Conservation (phyloP, 1,284 basidiomycete genomes). For the Cryptococcus jaspeensis region DNA sequence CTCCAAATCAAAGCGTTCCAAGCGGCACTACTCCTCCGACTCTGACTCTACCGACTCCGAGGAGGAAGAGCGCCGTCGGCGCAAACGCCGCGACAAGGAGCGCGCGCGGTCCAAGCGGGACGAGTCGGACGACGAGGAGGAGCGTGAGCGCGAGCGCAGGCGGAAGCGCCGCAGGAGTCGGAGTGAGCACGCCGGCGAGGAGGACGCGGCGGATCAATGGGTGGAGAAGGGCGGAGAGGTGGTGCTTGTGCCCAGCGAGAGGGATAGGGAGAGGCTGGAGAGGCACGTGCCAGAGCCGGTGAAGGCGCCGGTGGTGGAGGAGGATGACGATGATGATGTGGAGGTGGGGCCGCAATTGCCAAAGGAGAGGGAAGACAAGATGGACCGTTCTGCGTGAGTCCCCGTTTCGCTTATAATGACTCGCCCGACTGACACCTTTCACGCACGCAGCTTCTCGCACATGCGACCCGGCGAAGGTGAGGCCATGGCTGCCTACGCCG, state of each 20-base stretch:
- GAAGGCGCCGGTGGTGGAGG: not conserved
- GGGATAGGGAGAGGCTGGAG: constrained; percentile 16
- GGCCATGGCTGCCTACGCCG: constrained; percentile 93
- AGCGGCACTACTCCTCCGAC: constrained; percentile 55
- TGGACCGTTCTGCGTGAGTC: constrained; percentile 57
- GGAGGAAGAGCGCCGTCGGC: constrained; percentile 53
- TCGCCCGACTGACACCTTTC: constrained; percentile 8
- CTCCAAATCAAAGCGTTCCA: constrained; percentile 20
- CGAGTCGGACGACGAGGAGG: constrained; percentile 54
- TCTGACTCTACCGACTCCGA: constrained; percentile 59
- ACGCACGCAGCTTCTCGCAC: constrained; percentile 61
- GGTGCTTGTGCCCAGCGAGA: constrained; percentile 14
- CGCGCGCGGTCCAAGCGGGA: constrained; percentile 38
- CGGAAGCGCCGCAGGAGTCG: constrained; percentile 11
- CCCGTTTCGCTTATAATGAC: not conserved
- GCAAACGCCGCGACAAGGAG: constrained; percentile 18
- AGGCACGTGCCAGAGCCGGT: constrained; percentile 7
- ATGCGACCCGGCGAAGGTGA: constrained; percentile 91
- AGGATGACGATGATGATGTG: constrained; percentile 58
- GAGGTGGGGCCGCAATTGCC: constrained; percentile 66
- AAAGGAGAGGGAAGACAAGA: constrained; percentile 58
- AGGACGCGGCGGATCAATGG: constrained; percentile 50
- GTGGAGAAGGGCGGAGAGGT: constrained; percentile 34
- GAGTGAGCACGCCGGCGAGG: constrained; percentile 42
- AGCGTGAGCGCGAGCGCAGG: constrained; percentile 12